phyloP scores from a whole-genome alignment of 2,329 filamentous ascomycete species.

The Drechslera avenae region DNA sequence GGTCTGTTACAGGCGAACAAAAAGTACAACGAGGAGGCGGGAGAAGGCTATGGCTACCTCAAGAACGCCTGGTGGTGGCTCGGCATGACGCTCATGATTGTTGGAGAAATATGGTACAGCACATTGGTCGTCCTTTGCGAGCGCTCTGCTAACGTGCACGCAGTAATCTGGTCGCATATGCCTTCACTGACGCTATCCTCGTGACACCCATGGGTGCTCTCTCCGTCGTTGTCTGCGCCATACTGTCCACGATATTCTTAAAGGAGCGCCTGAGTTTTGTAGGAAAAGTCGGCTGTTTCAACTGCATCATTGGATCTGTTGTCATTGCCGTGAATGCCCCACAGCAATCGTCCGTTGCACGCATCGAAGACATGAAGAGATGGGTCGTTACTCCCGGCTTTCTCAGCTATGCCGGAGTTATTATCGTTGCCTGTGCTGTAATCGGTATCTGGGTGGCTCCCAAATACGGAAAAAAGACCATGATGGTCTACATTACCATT shows the following conservation, averaged over 20 bases:
- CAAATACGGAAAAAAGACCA: slow-evolving; percentile 91
- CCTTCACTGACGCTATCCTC: slow-evolving; percentile 93
- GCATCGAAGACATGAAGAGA: slow-evolving; percentile 90
- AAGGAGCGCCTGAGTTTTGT: slow-evolving; percentile 96
- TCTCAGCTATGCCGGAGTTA: slow-evolving; percentile 79
- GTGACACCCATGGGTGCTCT: slow-evolving; percentile 91
- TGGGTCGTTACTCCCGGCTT: slow-evolving; percentile 89
- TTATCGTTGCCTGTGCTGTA: slow-evolving; percentile 73
- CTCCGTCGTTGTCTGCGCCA: slow-evolving; percentile 88
- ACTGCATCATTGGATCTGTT: slow-evolving; percentile 90
- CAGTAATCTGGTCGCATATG: slow-evolving; percentile 89
- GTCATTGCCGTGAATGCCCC: slow-evolving; percentile 96
- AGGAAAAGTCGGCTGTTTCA: slow-evolving; percentile 93
- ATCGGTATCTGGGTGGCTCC: slow-evolving; percentile 82
- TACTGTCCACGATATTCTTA: slow-evolving; percentile 90
- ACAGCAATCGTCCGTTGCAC: slow-evolving; percentile 77
- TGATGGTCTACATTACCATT: slow-evolving; percentile 96
- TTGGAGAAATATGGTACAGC: slow-evolving; percentile 75
- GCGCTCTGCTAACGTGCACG: slow-evolving; percentile 48
- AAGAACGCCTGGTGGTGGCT: slow-evolving; percentile 95
- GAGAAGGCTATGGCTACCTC: slow-evolving; percentile 95
- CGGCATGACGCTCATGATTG: slow-evolving; percentile 95
- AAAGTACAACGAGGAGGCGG: slow-evolving; percentile 94
- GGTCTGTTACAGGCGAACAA: slow-evolving; percentile 90
- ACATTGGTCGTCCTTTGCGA: neutral